phyloP scores from a whole-genome alignment of 345 rosid genomes.

The Aurinia saxatilis region DNA sequence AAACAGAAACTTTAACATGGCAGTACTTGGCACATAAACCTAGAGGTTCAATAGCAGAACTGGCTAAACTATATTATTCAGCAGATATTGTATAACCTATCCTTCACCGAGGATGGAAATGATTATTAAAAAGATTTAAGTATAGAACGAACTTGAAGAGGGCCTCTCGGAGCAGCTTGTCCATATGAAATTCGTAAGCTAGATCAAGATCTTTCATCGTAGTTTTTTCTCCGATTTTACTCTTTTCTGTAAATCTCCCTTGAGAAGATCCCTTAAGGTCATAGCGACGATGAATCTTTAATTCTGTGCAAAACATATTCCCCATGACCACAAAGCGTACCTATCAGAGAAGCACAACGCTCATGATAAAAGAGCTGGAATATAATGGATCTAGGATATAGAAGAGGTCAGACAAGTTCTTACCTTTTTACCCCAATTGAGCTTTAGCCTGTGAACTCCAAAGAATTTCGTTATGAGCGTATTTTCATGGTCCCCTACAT shows the following conservation, averaged over 20 bases:
- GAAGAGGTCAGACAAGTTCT: slow-evolving; percentile 3
- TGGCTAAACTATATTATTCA: background rate
- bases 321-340: slow-evolving; percentile 99
- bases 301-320: slow-evolving; percentile 96
- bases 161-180: slow-evolving; percentile 63
- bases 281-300: slow-evolving; percentile 83
- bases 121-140: background rate
- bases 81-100: background rate
- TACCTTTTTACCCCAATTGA: slow-evolving; percentile 83
- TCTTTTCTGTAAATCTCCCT: slow-evolving; percentile 72
- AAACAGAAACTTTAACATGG: background rate
- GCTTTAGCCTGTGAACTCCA: slow-evolving; percentile 77
- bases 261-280: slow-evolving; percentile 89
- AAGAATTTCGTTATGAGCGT: slow-evolving; percentile 93
- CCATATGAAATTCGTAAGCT: slow-evolving; percentile 79
- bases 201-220: slow-evolving; percentile 93
- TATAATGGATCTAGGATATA: background rate
- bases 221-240: slow-evolving; percentile 54
- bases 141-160: slow-evolving; percentile 64
- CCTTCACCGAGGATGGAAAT: background rate
- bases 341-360: slow-evolving; percentile 39
- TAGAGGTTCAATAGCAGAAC: background rate
- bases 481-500: slow-evolving; percentile 70
- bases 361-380: slow-evolving; percentile 3
- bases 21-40: background rate